Base-by-base conservation (phyloP, 2,329 filamentous ascomycete genomes). In the Colletotrichum endophyticum region DNA sequence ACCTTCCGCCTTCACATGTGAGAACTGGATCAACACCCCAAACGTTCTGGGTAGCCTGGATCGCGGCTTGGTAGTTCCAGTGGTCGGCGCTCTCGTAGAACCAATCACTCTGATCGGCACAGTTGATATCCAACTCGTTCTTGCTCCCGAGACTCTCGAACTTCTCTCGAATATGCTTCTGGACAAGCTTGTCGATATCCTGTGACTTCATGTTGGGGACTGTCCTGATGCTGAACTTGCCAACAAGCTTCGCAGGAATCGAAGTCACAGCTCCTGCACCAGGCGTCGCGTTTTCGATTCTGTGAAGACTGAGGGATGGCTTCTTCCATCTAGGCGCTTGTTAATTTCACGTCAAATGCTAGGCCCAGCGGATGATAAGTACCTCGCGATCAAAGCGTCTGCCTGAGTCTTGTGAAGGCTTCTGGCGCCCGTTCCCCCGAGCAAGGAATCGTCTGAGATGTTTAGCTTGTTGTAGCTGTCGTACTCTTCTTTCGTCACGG, bases 161-260 rank as follows among this genome's bases (percentile, higher is more conserved):
- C 80, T 94, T 93, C 78, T 94, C 93, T 83, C 96, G 91, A 78
- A 99, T 91, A 85, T 96, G 94, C 84, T 94, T 93, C 87, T 92
- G 94, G 57, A 99, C 96, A 64, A 94, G 90, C 83, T 92, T 91
- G 87, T 98, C 98, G 82, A 98, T 98, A 83, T 94, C 92, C 71
- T 95, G 93, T 80, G 95, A 95, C 84, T 98, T 95, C 97, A 99
- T 99, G 88, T 99, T 92, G 68, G 97, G 97, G 19, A 99, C 97
- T 39, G 96, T 99, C 80, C 97, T 94, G 87, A 99, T 98, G 68
- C 95, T 98, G 90, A 99, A 99, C 89, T 99, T 99, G 87, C 97
- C 97, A 81, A 94, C 94, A 72, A 99, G 96, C 89, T 98, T 98
- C 82, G 97, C 96, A 4, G 97, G 97, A 81, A 99, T 99, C 81